Conservation (phyloP, 2,329 filamentous ascomycete species). For the Trichoderma aggressivum region DNA sequence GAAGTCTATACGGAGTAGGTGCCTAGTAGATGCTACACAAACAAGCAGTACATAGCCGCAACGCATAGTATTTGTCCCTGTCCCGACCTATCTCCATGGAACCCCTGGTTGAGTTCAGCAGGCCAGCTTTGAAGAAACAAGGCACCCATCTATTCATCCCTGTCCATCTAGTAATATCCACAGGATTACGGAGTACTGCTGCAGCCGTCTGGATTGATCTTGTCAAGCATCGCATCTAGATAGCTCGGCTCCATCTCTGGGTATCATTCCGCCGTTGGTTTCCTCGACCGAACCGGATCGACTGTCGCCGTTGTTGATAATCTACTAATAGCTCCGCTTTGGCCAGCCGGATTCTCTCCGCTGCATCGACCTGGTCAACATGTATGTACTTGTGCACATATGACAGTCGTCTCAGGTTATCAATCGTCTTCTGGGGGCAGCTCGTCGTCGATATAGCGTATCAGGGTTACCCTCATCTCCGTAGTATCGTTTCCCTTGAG, state of each 20-base stretch:
- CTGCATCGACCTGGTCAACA: not conserved
- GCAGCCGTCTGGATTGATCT: not conserved
- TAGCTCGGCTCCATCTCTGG: not conserved
- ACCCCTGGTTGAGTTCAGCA: not conserved
- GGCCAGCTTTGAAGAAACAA: not conserved
- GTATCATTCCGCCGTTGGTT: not conserved
- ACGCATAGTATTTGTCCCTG: not conserved
- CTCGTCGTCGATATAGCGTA: conserved; percentile 96
- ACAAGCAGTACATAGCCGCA: not conserved
- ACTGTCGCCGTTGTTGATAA: not conserved
- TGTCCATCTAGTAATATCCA: not conserved
- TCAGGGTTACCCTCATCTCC: conserved; percentile 89
- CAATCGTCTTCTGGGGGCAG: conserved; percentile 94
- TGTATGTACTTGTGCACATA: not conserved
- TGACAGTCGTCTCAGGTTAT: not conserved
- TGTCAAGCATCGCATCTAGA: not conserved
- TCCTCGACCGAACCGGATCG: not conserved
- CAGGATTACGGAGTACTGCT: not conserved
- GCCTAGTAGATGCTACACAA: not conserved
- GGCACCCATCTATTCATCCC: not conserved
- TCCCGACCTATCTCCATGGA: not conserved
- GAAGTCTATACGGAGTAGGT: not conserved
- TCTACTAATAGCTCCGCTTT: not conserved
- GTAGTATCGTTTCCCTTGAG: conserved; percentile 92
- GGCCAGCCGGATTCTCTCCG: not conserved